Base-by-base conservation (phyloP, 1,139 yeast species). In the Candida mesenterica region DNA sequence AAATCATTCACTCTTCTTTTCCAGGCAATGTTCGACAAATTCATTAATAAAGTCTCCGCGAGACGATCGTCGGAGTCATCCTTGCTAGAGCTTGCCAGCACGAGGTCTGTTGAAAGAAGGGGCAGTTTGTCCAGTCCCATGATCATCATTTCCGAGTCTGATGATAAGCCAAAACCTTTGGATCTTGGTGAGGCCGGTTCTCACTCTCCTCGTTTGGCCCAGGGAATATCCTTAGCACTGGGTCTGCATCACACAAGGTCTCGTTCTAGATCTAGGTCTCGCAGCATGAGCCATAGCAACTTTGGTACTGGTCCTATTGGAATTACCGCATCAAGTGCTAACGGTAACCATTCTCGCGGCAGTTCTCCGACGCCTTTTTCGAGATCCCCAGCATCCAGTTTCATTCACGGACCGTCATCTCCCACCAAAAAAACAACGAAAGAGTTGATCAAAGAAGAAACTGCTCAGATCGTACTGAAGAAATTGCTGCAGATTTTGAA, bases 371-470 rank as follows among this genome's bases (percentile, higher is more conserved):
- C 36, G 4, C 32, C 39, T 15, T 24, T 15, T 33, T 47, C 19
- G 31, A 26, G 22, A n/a, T n/a, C n/a, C n/a, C n/a, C n/a, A n/a
- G n/a, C n/a, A n/a, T n/a, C n/a, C n/a, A n/a, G n/a, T n/a, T n/a
- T n/a, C n/a, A n/a, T 14, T 24, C 31, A 26, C 12, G 32, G 38
- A 28, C 12, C 41, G 4, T 24, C 32, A 19, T 30, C 32, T 15
- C 16, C 41, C 4, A 42, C 52, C 20, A 59, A 57, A 39, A 61
- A 58, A 31, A 61, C 55, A 32, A 62, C 72, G 15, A 66, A 62
- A 41, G 72, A 64, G 31, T 58, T 68, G 28, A 62, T 69, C 25
- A 64, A 65, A 38, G 60, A 61, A 15, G 74, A 67, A 43, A 65
- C 72, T 2, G 52, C 66, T 9, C 62, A 53, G 32, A 62, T 69